phyloP scores from a whole-genome alignment of 2,329 filamentous ascomycete genomes.

The Colletotrichum theobromicola region DNA sequence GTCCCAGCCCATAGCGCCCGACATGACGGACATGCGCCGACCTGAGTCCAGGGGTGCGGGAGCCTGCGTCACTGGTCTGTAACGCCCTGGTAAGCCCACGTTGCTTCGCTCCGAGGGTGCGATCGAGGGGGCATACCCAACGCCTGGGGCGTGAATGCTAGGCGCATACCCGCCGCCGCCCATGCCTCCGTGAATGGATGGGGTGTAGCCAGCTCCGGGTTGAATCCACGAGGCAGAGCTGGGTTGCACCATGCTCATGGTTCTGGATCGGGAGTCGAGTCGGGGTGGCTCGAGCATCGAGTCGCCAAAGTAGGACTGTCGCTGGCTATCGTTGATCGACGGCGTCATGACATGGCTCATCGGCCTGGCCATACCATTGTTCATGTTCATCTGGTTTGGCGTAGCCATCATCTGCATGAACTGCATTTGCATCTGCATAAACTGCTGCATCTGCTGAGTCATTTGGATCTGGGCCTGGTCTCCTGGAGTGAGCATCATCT shows the following conservation, averaged over 20 bases:
- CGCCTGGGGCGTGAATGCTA: conserved; percentile 54
- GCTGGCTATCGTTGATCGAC: conserved; percentile 48
- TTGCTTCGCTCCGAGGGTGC: conserved; percentile 96
- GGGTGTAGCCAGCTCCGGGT: conserved; percentile 49
- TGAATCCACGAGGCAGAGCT: conserved; percentile 64
- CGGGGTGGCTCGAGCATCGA: conserved; percentile 49
- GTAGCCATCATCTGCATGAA: conserved; percentile 84
- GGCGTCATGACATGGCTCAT: conserved; percentile 45
- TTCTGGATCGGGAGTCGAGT: conserved; percentile 59
- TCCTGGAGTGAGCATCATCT: conserved; percentile 60
- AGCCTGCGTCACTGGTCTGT: conserved; percentile 83
- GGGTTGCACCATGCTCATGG: conserved; percentile 86
- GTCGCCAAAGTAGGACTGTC: conserved; percentile 54
- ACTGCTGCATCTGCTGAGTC: conserved; percentile 82
- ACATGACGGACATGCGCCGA: conserved; percentile 42
- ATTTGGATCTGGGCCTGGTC: conserved; percentile 82
- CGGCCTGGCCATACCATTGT: conserved; percentile 30
- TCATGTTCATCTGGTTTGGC: conserved; percentile 36
- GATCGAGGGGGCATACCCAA: conserved; percentile 85
- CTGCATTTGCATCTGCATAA: conserved; percentile 95
- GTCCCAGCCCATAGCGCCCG: conserved; percentile 40
- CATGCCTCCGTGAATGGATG: conserved; percentile 45
- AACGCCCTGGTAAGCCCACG: conserved; percentile 85
- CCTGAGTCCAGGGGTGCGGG: conserved; percentile 31
- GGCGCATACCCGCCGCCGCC: conserved; percentile 50